Evolutionary conservation across 768 basidiomycete genomes (phyloP).

Genomic region (Tricholoma sp.): DNA sequence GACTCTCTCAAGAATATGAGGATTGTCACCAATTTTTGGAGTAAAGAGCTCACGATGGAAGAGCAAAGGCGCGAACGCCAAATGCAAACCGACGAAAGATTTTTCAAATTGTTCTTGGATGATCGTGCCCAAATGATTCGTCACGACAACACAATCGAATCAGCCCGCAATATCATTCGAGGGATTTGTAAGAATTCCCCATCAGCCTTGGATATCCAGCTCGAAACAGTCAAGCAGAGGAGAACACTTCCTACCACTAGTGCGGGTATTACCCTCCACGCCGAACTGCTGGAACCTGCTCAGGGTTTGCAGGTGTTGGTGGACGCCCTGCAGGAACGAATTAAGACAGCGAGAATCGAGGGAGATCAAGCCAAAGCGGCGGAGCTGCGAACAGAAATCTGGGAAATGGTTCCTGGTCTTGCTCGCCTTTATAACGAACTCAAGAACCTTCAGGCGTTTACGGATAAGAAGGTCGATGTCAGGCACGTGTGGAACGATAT

Average conservation of each 20-base stretch:
- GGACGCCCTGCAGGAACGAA: background rate
- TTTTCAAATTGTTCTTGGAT: slow-evolving; percentile 38
- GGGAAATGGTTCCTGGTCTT: background rate
- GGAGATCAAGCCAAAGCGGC: background rate
- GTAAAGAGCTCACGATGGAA: slow-evolving; percentile 23
- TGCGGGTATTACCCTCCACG: slow-evolving; percentile 2
- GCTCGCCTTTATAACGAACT: background rate
- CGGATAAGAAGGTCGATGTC: background rate
- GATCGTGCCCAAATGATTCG: slow-evolving; percentile 23
- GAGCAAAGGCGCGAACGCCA: slow-evolving; percentile 23
- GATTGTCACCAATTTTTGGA: slow-evolving; percentile 42
- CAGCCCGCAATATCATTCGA: background rate
- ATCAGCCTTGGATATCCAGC: slow-evolving; percentile 13
- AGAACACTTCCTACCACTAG: slow-evolving; percentile 10
- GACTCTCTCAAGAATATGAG: slow-evolving; percentile 37
- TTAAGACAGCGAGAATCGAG: background rate
- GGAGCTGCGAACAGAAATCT: background rate
- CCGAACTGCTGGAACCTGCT: background rate
- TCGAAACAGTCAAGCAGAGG: slow-evolving; percentile 12
- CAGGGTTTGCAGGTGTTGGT: background rate
- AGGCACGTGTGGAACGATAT: background rate
- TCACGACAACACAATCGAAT: background rate
- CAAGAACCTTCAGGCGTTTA: background rate
- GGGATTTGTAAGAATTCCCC: background rate
- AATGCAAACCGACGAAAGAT: slow-evolving; percentile 14